Conservation (phyloP, 1,284 basidiomycete genomes). For the Flammula alnicola region DNA sequence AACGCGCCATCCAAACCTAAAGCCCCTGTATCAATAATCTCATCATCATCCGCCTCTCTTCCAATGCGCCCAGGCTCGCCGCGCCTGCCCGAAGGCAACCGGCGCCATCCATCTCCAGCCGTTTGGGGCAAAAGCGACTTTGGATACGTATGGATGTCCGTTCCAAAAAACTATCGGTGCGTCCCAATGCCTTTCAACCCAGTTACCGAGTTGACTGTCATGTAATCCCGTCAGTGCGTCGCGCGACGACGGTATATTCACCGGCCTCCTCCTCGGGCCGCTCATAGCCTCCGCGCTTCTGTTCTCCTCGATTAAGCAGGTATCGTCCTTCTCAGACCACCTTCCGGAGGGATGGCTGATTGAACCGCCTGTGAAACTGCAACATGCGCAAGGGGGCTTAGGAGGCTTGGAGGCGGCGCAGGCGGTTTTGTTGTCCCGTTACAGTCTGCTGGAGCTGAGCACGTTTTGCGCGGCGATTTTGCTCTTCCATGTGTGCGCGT, state of each 20-base stretch:
- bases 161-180: slow-evolving; percentile 83
- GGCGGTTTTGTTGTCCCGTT: slow-evolving; percentile 73
- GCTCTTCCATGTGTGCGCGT: slow-evolving; percentile 76
- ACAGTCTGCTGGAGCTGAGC: slow-evolving; percentile 77
- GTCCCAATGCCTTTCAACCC: slow-evolving; percentile 20
- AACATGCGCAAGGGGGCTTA: slow-evolving; percentile 42
- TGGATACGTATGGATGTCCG: slow-evolving; percentile 87
- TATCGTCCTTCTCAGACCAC: slow-evolving; percentile 28
- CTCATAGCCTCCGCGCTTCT: slow-evolving; percentile 74
- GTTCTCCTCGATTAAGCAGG: slow-evolving; percentile 51
- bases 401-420: slow-evolving; percentile 55
- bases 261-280: slow-evolving; percentile 79
- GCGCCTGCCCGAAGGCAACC: slow-evolving; percentile 48
- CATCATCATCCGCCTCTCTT: slow-evolving; percentile 5
- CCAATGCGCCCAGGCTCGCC: slow-evolving; percentile 42
- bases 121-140: slow-evolving; percentile 51
- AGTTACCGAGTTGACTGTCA: slow-evolving; percentile 3
- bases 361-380: slow-evolving; percentile 64
- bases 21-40: slow-evolving; percentile 11
- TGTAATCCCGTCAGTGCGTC: slow-evolving; percentile 66
- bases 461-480: slow-evolving; percentile 82
- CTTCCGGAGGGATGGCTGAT: slow-evolving; percentile 75
- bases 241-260: slow-evolving; percentile 83
- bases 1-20: slow-evolving; percentile 4
- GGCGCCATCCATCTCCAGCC: slow-evolving; percentile 37